Base-by-base conservation (phyloP, 768 basidiomycete genomes). In the Phanerochaete sordida region DNA sequence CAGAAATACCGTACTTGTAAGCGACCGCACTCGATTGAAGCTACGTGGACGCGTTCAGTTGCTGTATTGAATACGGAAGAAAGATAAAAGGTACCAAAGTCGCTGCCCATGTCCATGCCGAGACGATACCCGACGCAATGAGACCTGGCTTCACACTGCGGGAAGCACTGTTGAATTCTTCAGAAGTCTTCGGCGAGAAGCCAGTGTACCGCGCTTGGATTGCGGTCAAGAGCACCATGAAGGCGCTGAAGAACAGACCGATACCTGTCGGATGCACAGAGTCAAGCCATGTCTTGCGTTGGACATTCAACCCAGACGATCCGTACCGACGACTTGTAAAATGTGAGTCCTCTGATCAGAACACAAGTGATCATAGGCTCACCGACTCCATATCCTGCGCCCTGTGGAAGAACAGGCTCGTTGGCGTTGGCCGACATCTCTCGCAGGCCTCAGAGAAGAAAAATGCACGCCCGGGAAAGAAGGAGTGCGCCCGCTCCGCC, bases 61-160 rank as follows among this genome's bases (percentile, higher is more conserved):
- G 28, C 4, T 3, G 15, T 4, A 9, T 28, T 58, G 37, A 64
- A 26, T 21, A n/a, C 21, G 26, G 2, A 7, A 12, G 13, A 31
- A 3, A 47, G 39, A 2, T 23, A 1, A 13, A 13, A 63, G 69
- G 21, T 58, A 87, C 87, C 60, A 91, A 72, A 0, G 89, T 91
- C 21, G 89, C 90, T 2, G 88, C 89, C 81, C 87, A 91, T n/a
- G 92, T 94, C 93, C 93, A 95, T 0, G 94, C 93, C 21, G 87
- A 89, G 23, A 96, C 93, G 60, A 97, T 95, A 1, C 95, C 95
- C 28, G 91, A 85, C 0, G 94, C 93, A 60, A 97, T 95, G 47
- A 98, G 78, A 13, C 95, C 95, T 8, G 95, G 93, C 65, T 95
- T 95, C 57, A 96, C 83, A 58, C 87, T 87, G 31, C 91, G 80